phyloP scores from a whole-genome alignment of 371 early-diverging fungal species.

The Coemansia sp. region DNA sequence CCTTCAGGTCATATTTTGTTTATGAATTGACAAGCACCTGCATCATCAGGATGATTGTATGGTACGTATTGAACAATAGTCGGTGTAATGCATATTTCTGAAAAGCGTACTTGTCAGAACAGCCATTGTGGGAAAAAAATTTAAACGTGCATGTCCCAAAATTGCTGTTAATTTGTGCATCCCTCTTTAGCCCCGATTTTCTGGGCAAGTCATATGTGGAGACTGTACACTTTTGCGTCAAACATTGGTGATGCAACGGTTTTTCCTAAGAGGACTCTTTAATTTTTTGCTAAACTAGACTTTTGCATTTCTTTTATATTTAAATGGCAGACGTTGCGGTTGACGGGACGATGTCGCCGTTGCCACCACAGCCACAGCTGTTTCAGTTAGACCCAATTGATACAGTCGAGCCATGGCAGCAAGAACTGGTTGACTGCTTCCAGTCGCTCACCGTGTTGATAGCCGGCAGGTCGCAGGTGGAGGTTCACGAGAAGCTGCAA shows the following conservation, averaged over 20 bases:
- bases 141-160: neutral
- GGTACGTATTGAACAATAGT: neutral
- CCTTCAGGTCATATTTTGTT: neutral
- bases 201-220: neutral
- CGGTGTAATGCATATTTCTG: neutral
- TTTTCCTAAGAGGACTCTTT: neutral
- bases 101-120: neutral
- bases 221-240: neutral
- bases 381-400: constrained; percentile 55
- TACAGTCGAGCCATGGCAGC: constrained; percentile 51
- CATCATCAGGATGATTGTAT: neutral
- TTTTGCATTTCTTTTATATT: neutral
- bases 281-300: neutral
- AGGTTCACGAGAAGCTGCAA: constrained; percentile 65
- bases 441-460: constrained; percentile 52
- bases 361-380: constrained; percentile 50
- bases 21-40: neutral
- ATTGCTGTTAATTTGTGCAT: neutral
- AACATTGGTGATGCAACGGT: neutral
- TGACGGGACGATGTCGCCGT: constrained; percentile 6
- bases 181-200: neutral
- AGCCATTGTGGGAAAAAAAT: neutral
- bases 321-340: constrained; percentile 11
- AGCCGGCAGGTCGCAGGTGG: constrained; percentile 60
- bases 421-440: constrained; percentile 56